Base-by-base conservation (phyloP, 768 basidiomycete genomes). In the Cystoderma amianthinum region DNA sequence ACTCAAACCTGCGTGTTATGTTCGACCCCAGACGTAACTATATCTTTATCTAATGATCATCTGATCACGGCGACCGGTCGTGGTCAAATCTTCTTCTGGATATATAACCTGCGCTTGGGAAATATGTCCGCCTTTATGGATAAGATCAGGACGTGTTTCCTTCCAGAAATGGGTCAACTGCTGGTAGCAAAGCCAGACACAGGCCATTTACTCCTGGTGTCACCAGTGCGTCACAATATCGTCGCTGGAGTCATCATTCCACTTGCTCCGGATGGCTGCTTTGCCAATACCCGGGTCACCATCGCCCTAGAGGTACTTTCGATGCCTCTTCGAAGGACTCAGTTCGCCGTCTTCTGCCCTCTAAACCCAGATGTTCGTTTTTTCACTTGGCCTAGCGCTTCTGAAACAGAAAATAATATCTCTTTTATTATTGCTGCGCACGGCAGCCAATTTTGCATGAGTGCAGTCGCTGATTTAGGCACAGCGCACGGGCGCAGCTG, bases 381-480 rank as follows among this genome's bases (percentile, higher is more conserved):
- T 32, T n/a, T 3, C 22, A 28, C 39, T 6, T 6, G 11, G 5
- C 25, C 39, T 11, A 22, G n/a, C 28, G 15, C 9, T 18, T 9
- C 5, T 5, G 12, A 23, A 21, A 11, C 9, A 10, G 33, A 42
- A 13, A 22, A 17, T 36, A 12, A 17, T 18, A 32, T 61, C 21
- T 42, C 50, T 12, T 49, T 67, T 41, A 38, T 48, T 24, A 48
- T 57, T 3, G 48, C 49, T 24, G 44, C 51, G 24, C 41, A 41
- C 2, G 61, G 62, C 20, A 60, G 59, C 24, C 43, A 46, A 15
- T 53, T 55, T 36, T 39, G 42, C 5, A 32, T 54, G 12, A 45
- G 45, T 33, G 44, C 44, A 9, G 41, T 53, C 5, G 38, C 50
- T 44, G 37, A 41, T 35, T 1, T 42, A 17, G 11, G 11, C 2